phyloP scores from a whole-genome alignment of 306 rosid species.

The Rubus parviflorus region DNA sequence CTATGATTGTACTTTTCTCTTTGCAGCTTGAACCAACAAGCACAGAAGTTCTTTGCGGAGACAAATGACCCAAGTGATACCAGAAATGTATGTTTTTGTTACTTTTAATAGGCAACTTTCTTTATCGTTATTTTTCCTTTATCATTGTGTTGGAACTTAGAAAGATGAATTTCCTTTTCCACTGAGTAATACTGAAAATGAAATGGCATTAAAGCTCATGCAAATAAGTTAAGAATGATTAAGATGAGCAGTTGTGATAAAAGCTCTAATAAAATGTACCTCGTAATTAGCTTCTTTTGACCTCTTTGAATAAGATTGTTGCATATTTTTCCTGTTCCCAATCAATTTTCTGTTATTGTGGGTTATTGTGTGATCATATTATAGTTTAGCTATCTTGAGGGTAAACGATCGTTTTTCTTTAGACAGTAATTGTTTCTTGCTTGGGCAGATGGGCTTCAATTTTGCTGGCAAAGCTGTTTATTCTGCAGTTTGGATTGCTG shows the following conservation, averaged over 20 bases:
- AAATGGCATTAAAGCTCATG: background rate
- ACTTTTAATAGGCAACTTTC: slow-evolving; percentile 19
- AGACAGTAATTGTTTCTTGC: slow-evolving; percentile 17
- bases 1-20: slow-evolving; percentile 27
- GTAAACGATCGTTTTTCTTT: slow-evolving; percentile 17
- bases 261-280: background rate
- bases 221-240: background rate
- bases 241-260: background rate
- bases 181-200: background rate
- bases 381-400: slow-evolving; percentile 16
- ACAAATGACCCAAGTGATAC: slow-evolving; percentile 71
- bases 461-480: slow-evolving; percentile 94
- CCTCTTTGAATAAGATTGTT: background rate
- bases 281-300: background rate
- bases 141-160: background rate
- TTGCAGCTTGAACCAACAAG: slow-evolving; percentile 93
- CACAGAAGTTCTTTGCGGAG: slow-evolving; percentile 71
- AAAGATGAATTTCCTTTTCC: background rate
- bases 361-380: slow-evolving; percentile 2
- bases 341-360: slow-evolving; percentile 18
- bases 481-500: slow-evolving; percentile 97
- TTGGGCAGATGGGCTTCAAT: slow-evolving; percentile 81
- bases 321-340: slow-evolving; percentile 19
- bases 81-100: slow-evolving; percentile 74
- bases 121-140: slow-evolving; percentile 14